Evolutionary conservation across 2,329 filamentous ascomycete genomes (phyloP), one percentile per base, ranked within the genome.

Genomic region (Chaetothyriales sp.): DNA sequence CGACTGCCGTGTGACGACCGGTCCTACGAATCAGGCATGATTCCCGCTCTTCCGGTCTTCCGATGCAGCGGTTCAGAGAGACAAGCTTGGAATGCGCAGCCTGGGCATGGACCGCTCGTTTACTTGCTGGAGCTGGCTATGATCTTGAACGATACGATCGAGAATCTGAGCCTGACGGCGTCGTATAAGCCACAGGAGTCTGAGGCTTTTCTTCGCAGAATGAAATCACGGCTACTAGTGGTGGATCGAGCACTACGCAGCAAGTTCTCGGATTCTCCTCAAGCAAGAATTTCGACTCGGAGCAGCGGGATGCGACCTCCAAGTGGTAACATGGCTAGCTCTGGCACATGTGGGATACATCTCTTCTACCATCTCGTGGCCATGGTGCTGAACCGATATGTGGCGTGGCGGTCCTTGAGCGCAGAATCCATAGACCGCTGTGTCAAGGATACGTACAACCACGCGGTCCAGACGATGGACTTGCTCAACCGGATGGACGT

Each of bases 1-100:
- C 76, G 79, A 48, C 70, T 87, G 4, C 84, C 84, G 2, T 79
- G 76, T 57, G 71, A 78, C 28, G 72, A 78, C 43, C 69, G 73
- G 19, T 72, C 70, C 46, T 86, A 83, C 58, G 81, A 86, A 58
- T 70, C 73, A 36, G 77, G 81, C 52, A 61, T 71, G 20, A 74
- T 77, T 20, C 73, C 73, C 7, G 69, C 10, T 39, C 32, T 39
- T 73, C 1, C 75, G 77, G 20, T 80, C 82, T 0, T 73, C 50
- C 32, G 32, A 39, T 39, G 12, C 32, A 39, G 2, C 10, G 32
- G 5, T 39, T 39, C 32, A 39, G 32, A 15, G 15, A 39, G 8
- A 39, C 32, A 39, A 15, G 32, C 9, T 15, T 39, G 32, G 32
- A 10, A 15, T 15, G 8, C 32, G 10, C 32, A 4, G 10, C 42